Conservation (phyloP, 148 eudicot species). For the Cornus controversa region DNA sequence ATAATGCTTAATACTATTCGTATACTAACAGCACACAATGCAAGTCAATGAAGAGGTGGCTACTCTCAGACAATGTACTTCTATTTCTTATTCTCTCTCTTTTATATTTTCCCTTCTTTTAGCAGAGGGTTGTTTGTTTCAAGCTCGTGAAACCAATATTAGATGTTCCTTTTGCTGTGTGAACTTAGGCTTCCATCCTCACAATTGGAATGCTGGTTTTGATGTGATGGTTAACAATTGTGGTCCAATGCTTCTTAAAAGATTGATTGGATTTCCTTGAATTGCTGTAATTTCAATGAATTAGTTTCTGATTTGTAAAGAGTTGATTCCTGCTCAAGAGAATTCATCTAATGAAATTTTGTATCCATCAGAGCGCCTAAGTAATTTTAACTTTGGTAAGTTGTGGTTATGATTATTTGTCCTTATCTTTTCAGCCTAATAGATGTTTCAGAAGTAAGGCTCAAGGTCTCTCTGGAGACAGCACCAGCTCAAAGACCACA, state of each 20-base stretch:
- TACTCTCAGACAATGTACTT: too few relatives aligned
- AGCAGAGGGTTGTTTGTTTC: not conserved
- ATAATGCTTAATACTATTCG: not conserved
- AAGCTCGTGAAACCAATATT: not conserved
- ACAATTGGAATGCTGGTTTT: not conserved
- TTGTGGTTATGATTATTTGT: not conserved
- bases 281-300: not conserved
- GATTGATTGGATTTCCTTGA: not conserved
- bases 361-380: not conserved
- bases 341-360: not conserved
- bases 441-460: slow-evolving; percentile 87
- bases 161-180: too few relatives aligned
- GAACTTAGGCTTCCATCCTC: not conserved
- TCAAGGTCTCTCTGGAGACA: slow-evolving; percentile 88
- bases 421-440: slow-evolving; percentile 60
- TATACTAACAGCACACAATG: not conserved
- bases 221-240: not conserved
- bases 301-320: not conserved
- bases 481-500: slow-evolving; percentile 97
- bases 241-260: not conserved
- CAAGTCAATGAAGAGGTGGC: too few relatives aligned
- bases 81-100: not conserved
- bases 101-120: not conserved
- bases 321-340: not conserved
- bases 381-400: not conserved